Evolutionary conservation across 1,284 basidiomycete genomes (phyloP), one percentile per base, ranked within the genome.

Genomic region (Hypsizygus ulmarius): DNA sequence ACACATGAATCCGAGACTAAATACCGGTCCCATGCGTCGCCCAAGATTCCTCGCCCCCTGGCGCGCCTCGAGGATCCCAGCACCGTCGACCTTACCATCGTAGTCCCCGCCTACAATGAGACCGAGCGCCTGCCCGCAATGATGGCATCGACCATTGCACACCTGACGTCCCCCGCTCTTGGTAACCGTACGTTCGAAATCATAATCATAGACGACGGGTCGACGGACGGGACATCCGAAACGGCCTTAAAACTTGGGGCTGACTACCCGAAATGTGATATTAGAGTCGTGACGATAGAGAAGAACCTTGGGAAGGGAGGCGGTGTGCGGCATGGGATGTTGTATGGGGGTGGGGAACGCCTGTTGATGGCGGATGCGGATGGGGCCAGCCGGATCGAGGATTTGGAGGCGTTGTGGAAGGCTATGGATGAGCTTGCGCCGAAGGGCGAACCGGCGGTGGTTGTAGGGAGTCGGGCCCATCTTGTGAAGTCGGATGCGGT

Each of bases 21-120:
- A 37, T 91, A 83, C 63, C 77, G 77, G 51, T 81, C 79, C 7
- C 62, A 72, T 43, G 61, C 64, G 18, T 79, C 77, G 10, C 74
- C 77, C 7, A 71, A 68, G 21, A 75, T 69, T 33, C 70, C 74
- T 2, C 68, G 66, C 16, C 77, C 77, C 0, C 70, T 90, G 1
- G 71, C 82, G 5, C 72, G 71, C 3, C 70, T 90, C 14, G 57
- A 69, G 28, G 79, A 83, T 46, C 60, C 74, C 1, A 69, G 74
- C 48, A 69, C 74, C 1, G 73, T 87, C 21, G 83, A 88, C 58
- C 72, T 97, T 25, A 86, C 82, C 15, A 78, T 97, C 53, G 77
- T 97, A 49, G 82, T 97, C 6, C 94, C 94, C 10, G 93, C 94
- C 0, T 97, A 85, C 73, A 97, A 97, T 61, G 94, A 97, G 68